Conservation (phyloP, 345 rosid genomes). For the Ricinus communis region DNA sequence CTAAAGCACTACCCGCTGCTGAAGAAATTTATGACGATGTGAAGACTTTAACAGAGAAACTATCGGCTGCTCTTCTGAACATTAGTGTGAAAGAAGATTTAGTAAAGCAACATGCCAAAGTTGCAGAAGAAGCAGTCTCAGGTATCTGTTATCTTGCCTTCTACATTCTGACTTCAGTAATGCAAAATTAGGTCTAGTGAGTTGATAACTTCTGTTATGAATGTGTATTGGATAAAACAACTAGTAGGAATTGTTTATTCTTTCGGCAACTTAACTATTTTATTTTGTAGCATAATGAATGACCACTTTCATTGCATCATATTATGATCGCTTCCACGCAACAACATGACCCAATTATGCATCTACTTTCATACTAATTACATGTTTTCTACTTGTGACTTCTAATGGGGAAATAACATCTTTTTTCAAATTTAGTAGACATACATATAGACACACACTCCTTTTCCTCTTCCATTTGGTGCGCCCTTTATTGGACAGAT, state of each 20-base stretch:
- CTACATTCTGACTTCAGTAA: neutral
- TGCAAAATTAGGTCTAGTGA: neutral
- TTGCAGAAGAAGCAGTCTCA: slow-evolving; percentile 96
- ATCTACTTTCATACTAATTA: too few species aligned
- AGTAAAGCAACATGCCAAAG: slow-evolving; percentile 88
- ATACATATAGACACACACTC: too few species aligned
- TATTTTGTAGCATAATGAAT: too few species aligned
- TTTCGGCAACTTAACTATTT: too few species aligned
- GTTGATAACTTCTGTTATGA: neutral
- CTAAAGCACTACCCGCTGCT: slow-evolving; percentile 43
- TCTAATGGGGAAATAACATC: too few species aligned
- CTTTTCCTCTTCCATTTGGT: too few species aligned
- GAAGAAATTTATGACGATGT: slow-evolving; percentile 53
- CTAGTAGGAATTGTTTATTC: neutral
- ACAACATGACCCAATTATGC: too few species aligned
- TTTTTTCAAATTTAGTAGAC: too few species aligned
- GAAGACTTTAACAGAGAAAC: slow-evolving; percentile 54
- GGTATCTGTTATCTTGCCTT: slow-evolving; percentile 42
- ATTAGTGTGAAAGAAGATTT: slow-evolving; percentile 85
- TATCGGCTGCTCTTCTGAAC: slow-evolving; percentile 81
- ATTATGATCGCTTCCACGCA: too few species aligned
- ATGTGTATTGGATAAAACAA: neutral
- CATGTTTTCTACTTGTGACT: too few species aligned
- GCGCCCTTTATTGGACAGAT: neutral
- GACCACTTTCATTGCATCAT: neutral